Conservation (phyloP, 257 asterid species). For the Cruciata laevipes region DNA sequence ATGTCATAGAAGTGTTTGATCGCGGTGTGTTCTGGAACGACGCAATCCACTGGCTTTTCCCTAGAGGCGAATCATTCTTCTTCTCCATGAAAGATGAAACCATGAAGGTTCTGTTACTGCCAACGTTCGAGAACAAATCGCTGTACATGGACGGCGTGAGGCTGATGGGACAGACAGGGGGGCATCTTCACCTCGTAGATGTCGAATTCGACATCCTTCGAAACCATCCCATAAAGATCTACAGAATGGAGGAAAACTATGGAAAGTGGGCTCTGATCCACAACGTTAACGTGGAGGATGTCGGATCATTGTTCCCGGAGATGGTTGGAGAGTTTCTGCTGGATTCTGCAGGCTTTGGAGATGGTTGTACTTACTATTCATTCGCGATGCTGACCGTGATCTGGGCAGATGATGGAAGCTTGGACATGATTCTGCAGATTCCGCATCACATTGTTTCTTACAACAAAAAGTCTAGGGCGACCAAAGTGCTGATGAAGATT, state of each 20-base stretch:
- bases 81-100: conserved; percentile 1
- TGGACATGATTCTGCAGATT: neutral
- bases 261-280: conserved; percentile 11
- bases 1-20: neutral
- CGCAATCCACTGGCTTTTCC: conserved; percentile 4
- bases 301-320: neutral
- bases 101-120: conserved; percentile 6
- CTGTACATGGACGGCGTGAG: neutral
- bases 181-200: conserved; percentile 8
- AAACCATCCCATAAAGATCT: conserved; percentile 4
- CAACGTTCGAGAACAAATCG: neutral
- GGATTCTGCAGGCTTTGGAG: no score
- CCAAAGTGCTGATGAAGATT: neutral
- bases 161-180: conserved; percentile 6
- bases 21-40: conserved; percentile 12
- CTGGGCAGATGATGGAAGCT: neutral
- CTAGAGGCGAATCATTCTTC: neutral
- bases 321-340: conserved; percentile 1
- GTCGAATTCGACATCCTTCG: conserved; percentile 3
- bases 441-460: neutral
- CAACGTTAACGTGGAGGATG: neutral
- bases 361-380: neutral
- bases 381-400: neutral
- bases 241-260: conserved; percentile 1
- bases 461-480: neutral